Evolutionary conservation across 2,329 filamentous ascomycete genomes (phyloP), one percentile per base, ranked within the genome.

Genomic region (Colletotrichum theobromicola): DNA sequence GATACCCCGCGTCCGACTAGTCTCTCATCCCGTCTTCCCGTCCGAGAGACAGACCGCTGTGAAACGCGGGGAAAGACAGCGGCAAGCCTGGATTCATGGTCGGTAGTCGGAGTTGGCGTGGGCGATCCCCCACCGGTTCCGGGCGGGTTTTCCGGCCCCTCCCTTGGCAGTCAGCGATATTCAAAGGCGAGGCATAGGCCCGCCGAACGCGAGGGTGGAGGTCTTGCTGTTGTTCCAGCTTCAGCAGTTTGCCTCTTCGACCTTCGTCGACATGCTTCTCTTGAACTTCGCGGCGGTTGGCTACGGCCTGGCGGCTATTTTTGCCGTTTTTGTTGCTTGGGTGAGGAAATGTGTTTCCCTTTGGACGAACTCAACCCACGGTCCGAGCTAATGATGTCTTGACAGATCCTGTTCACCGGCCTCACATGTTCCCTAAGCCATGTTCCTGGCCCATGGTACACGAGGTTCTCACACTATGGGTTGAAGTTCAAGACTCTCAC

Each of bases 401-500:
- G 24, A 30, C 26, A 67, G 70, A 42, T 67, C 16, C 30, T 62
- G 6, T 16, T 67, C 26, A 61, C 64, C 8, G 70, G 80, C 70
- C n/a, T 73, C 6, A 55, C 53, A 6, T 70, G 53, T 37, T 26
- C 66, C 2, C 0, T 65, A 8, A n/a, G 58, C 21, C 71, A 74
- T 18, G 16, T 74, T 0, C 71, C 71, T 7, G 71, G 67, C 1
- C 71, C 71, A 3, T 61, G 71, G 58, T 42, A 74, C 24, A 70
- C 71, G 7, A 21, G 34, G 4, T 74, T 70, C 50, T 35, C 61
- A 3, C 34, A 70, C 53, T 28, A 70, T 21, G 60, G 12, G 9
- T 60, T 70, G 50, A 74, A 65, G 30, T 90, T 85, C 82, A 9
- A 66, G 26, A 64, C 26, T 12, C 60, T 74, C 13, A 61, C 34